Evolutionary conservation across 495 filamentous ascomycete genomes (phyloP).

Genomic region (Hypomontagnella monticulosa): DNA sequence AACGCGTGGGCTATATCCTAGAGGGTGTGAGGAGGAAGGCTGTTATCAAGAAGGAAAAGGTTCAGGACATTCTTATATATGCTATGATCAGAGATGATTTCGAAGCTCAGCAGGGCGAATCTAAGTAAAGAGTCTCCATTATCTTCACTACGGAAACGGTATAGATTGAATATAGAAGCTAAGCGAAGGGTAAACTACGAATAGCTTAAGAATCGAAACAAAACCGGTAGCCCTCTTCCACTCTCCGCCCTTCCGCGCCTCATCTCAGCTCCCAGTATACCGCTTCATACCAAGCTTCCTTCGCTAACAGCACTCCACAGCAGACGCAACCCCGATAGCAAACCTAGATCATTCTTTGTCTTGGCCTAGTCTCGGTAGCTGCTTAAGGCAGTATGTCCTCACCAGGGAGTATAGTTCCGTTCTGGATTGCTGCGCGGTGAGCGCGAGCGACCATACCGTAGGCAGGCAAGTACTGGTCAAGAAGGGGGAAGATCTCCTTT

Average conservation of each 20-base stretch:
- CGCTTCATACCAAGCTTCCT: too few relatives aligned
- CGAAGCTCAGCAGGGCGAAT: background rate
- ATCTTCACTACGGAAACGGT: too few relatives aligned
- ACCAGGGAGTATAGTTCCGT: constrained; percentile 57
- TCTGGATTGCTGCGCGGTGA: constrained; percentile 54
- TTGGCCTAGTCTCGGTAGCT: background rate
- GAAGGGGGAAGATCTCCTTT: constrained; percentile 67
- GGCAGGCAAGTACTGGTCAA: constrained; percentile 66
- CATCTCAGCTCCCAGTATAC: too few relatives aligned
- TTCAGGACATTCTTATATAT: constrained; percentile 45
- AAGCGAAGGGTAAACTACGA: too few relatives aligned
- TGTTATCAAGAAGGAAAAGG: constrained; percentile 45
- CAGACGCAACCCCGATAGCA: too few relatives aligned
- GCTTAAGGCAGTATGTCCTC: constrained; percentile 49
- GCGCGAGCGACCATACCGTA: constrained; percentile 58
- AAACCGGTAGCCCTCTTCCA: too few relatives aligned
- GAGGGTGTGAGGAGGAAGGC: constrained; percentile 53
- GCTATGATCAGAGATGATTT: constrained; percentile 51
- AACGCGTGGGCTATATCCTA: constrained; percentile 48
- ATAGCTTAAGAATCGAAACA: too few relatives aligned
- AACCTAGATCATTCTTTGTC: too few relatives aligned
- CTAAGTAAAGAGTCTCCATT: too few relatives aligned
- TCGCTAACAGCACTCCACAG: too few relatives aligned
- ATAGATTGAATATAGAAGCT: too few relatives aligned
- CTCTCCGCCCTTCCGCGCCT: too few relatives aligned